Percentiles rank a stretch among this genome's conserved stretches.
Conservation (phyloP, 2,329 filamentous ascomycete species). For the Aspergillus versicolor region DNA sequence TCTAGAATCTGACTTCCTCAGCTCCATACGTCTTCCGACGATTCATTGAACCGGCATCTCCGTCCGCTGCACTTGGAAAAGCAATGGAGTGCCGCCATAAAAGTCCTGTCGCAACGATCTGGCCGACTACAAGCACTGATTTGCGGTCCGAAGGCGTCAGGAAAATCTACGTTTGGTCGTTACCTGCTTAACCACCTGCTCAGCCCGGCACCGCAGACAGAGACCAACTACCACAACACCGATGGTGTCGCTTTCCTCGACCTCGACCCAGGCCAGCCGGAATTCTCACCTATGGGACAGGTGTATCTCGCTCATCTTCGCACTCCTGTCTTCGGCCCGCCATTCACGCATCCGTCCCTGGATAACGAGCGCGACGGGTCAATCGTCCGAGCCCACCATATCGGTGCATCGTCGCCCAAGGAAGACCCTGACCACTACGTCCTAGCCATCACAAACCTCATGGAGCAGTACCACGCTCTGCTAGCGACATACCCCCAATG, state of each 20-base stretch:
- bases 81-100: slow-evolving; percentile 46
- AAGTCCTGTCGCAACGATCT: slow-evolving; percentile 42
- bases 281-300: slow-evolving; percentile 59
- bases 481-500: slow-evolving; percentile 41
- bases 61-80: slow-evolving; percentile 44
- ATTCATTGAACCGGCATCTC: slow-evolving; percentile 41
- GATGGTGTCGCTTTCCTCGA: slow-evolving; percentile 56
- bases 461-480: slow-evolving; percentile 48
- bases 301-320: slow-evolving; percentile 56
- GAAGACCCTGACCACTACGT: slow-evolving; percentile 59
- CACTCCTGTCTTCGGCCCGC: slow-evolving; percentile 54
- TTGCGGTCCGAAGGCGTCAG: slow-evolving; percentile 56
- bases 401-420: slow-evolving; percentile 54
- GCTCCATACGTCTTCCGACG: slow-evolving; percentile 44
- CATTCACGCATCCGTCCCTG: slow-evolving; percentile 53
- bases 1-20: slow-evolving; percentile 23
- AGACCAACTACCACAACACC: slow-evolving; percentile 28
- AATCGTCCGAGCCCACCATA: slow-evolving; percentile 52
- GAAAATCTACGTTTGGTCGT: slow-evolving; percentile 61
- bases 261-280: slow-evolving; percentile 59
- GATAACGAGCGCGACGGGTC: slow-evolving; percentile 34
- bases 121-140: slow-evolving; percentile 47
- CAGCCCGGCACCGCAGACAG: slow-evolving; percentile 36
- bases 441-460: slow-evolving; percentile 52
- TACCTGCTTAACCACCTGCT: slow-evolving; percentile 57